phyloP scores from a whole-genome alignment of 139 green algal genomes.

The Tetradesmus obliquus region DNA sequence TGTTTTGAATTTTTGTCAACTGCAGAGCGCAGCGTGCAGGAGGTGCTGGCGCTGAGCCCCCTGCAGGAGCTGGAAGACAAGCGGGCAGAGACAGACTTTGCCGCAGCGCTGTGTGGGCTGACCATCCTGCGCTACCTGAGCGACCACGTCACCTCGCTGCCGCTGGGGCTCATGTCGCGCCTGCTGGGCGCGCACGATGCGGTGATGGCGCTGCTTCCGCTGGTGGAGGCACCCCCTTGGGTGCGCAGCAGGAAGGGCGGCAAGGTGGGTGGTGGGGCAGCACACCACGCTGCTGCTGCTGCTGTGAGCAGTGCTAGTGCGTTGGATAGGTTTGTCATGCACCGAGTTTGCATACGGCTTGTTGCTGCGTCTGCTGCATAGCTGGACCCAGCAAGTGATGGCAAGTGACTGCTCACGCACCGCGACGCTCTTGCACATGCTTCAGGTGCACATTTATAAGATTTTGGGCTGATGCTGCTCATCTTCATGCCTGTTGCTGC shows the following conservation, averaged over 20 bases:
- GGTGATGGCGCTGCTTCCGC: slow-evolving; percentile 81
- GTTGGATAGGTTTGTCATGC: too few species aligned
- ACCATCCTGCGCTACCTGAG: slow-evolving; percentile 86
- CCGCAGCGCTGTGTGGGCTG: slow-evolving; percentile 70
- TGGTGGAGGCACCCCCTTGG: slow-evolving; percentile 87
- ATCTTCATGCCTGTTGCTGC: not conserved
- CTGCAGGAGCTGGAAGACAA: slow-evolving; percentile 79
- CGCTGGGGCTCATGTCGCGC: slow-evolving; percentile 74
- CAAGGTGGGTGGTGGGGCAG: slow-evolving; percentile 18
- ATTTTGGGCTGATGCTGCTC: not conserved
- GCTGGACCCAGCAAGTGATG: too few species aligned
- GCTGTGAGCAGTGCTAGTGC: not conserved
- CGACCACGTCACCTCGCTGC: slow-evolving; percentile 72
- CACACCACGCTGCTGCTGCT: not conserved
- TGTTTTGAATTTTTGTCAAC: not conserved
- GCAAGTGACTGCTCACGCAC: too few species aligned
- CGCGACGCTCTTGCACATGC: too few species aligned
- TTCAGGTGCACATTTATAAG: too few species aligned
- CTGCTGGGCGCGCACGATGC: slow-evolving; percentile 80
- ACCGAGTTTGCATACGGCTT: too few species aligned
- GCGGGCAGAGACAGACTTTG: slow-evolving; percentile 71
- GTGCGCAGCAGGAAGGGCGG: slow-evolving; percentile 47
- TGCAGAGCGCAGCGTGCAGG: slow-evolving; percentile 49
- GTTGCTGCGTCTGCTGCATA: too few species aligned
- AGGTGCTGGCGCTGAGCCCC: slow-evolving; percentile 60